A percentile compares a stretch with the other conserved stretches of the same genome.
These are phyloP conservation scores for Metschnikowia kofuensis DNA, from an alignment of 805 yeast species.

Conservation along the genomic window DNA sequence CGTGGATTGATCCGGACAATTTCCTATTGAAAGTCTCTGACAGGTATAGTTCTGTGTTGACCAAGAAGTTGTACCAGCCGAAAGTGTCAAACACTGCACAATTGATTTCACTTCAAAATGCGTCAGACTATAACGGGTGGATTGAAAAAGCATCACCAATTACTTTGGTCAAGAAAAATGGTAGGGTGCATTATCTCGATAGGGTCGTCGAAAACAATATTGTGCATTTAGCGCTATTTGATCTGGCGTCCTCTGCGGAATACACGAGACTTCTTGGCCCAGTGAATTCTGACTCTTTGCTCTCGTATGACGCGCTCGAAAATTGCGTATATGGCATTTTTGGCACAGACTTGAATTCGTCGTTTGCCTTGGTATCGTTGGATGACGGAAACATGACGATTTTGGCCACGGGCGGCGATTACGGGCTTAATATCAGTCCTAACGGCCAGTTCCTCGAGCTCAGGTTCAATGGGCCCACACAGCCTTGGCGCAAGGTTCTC, in stretches of 20 bases:
- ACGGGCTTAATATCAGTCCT: constrained; percentile 18
- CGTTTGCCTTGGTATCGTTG: constrained; percentile 9
- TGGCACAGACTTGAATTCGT: constrained; percentile 15
- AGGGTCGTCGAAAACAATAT: constrained; percentile 20
- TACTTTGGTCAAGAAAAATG: constrained; percentile 8
- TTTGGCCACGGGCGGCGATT: constrained; percentile 14
- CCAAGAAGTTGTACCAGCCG: constrained; percentile 16
- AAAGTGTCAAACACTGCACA: background rate
- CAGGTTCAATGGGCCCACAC: constrained; percentile 21
- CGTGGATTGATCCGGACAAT: constrained; percentile 19
- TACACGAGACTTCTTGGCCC: constrained; percentile 20
- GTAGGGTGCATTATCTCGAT: constrained; percentile 18
- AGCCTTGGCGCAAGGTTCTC: constrained; percentile 26
- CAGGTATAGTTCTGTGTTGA: constrained; percentile 19
- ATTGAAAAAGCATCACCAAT: constrained; percentile 20
- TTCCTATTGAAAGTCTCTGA: constrained; percentile 22
- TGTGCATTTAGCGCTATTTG: constrained; percentile 22
- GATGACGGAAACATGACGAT: background rate
- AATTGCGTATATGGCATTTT: constrained; percentile 17
- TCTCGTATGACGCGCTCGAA: constrained; percentile 18
- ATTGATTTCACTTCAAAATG: constrained; percentile 7
- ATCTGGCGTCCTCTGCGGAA: constrained; percentile 11
- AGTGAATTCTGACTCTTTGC: constrained; percentile 12
- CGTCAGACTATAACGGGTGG: constrained; percentile 22
- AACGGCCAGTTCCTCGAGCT: constrained; percentile 24